Conservation (phyloP, 1,284 basidiomycete genomes). For the Microbotryum violaceum region DNA sequence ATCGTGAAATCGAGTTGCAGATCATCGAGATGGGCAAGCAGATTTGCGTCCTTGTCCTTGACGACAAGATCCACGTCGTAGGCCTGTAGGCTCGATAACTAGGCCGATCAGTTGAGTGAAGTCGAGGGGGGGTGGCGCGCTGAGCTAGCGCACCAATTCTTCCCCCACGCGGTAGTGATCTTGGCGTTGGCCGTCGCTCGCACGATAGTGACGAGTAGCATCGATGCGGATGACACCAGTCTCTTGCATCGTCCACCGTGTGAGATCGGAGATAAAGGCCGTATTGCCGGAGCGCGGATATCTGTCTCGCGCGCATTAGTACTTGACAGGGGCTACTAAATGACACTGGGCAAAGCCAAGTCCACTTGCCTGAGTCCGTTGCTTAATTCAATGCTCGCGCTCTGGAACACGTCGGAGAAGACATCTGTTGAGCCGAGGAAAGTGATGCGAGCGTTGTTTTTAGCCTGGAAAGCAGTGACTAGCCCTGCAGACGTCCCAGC, state of each 20-base stretch:
- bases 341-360: not conserved
- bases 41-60: constrained; percentile 59
- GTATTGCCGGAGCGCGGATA: constrained; percentile 58
- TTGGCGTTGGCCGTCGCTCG: constrained; percentile 25
- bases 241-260: constrained; percentile 88
- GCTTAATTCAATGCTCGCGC: constrained; percentile 5
- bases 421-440: constrained; percentile 75
- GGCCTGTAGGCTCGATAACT: constrained; percentile 47
- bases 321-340: not conserved
- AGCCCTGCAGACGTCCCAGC: constrained; percentile 66
- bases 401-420: constrained; percentile 50
- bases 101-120: not conserved
- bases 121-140: not conserved
- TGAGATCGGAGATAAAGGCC: constrained; percentile 63
- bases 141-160: constrained; percentile 54
- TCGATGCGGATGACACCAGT: constrained; percentile 71
- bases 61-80: constrained; percentile 65
- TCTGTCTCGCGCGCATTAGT: not conserved
- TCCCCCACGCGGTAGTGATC: constrained; percentile 82
- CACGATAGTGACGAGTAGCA: not conserved
- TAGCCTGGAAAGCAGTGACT: constrained; percentile 82
- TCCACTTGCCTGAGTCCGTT: constrained; percentile 13
- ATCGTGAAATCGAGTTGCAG: constrained; percentile 94
- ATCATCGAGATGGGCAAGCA: constrained; percentile 63
- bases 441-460: constrained; percentile 64